Evolutionary conservation across 2,329 filamentous ascomycete genomes (phyloP).

Genomic region (Penicillium vulpinum): DNA sequence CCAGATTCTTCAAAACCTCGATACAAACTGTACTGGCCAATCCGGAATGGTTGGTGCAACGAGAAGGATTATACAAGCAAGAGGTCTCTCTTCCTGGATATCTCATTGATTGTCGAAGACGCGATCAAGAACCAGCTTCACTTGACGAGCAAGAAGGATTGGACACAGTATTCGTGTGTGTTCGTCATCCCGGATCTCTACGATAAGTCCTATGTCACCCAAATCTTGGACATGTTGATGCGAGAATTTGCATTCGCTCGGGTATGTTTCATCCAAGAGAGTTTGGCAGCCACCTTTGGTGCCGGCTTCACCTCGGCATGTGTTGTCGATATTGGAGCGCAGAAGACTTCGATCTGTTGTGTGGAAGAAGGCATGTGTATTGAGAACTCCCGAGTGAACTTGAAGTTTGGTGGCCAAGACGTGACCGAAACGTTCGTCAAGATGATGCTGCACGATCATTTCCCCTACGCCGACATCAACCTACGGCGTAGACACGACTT

Average conservation of each 20-base stretch:
- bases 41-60: conserved; percentile 83
- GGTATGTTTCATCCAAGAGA: conserved; percentile 94
- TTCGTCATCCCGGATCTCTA: conserved; percentile 96
- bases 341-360: conserved; percentile 96
- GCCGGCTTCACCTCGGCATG: conserved; percentile 92
- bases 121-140: conserved; percentile 84
- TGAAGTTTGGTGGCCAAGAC: conserved; percentile 91
- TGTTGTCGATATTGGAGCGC: conserved; percentile 92
- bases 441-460: conserved; percentile 96
- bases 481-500: conserved; percentile 88
- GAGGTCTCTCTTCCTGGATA: conserved; percentile 79
- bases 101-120: conserved; percentile 82
- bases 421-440: conserved; percentile 93
- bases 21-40: conserved; percentile 91
- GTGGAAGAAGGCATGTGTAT: conserved; percentile 95
- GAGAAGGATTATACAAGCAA: conserved; percentile 82
- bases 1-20: conserved; percentile 85
- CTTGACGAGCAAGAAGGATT: conserved; percentile 73
- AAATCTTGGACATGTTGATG: conserved; percentile 80
- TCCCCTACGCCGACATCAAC: conserved; percentile 94
- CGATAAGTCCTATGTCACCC: conserved; percentile 87
- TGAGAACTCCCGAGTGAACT: conserved; percentile 90
- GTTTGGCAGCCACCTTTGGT: conserved; percentile 89
- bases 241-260: conserved; percentile 85
- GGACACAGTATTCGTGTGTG: conserved; percentile 92